Percentiles rank a stretch among this genome's conserved stretches.
Evolutionary conservation across 179 eudicot genomes (phyloP).

Genomic region (Beta lomatogona): DNA sequence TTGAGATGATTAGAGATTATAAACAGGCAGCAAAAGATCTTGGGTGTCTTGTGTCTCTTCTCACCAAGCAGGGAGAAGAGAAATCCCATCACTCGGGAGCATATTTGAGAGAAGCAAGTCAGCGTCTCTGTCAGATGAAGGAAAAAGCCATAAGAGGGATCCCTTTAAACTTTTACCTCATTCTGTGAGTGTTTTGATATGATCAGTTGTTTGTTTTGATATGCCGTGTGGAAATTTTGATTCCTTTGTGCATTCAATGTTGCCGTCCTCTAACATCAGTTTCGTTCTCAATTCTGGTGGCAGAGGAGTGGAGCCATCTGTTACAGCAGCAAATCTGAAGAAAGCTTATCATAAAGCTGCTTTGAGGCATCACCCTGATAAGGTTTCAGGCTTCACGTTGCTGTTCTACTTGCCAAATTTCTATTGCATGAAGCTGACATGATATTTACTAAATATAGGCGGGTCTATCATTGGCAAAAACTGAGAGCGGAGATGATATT

Average conservation of each 20-base stretch:
- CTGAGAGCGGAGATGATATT: conserved; percentile 72
- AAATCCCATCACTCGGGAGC: conserved; percentile 35
- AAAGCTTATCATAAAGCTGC: conserved; percentile 94
- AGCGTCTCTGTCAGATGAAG: conserved; percentile 61
- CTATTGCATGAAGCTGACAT: conserved; percentile 10
- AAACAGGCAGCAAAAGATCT: conserved; percentile 77
- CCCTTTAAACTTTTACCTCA: conserved; percentile 67
- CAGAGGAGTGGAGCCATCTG: conserved; percentile 85
- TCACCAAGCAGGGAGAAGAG: conserved; percentile 61
- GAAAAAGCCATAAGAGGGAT: conserved; percentile 64
- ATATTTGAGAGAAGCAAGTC: conserved; percentile 58
- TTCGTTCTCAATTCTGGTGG: conserved; percentile 22
- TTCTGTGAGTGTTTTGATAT: conserved; percentile 56
- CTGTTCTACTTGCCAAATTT: conserved; percentile 6
- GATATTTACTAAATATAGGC: conserved; percentile 48
- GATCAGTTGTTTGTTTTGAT: background rate
- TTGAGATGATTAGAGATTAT: conserved; percentile 93
- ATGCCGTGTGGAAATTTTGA: no score
- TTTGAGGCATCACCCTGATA: conserved; percentile 88
- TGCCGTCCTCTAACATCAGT: conserved; percentile 15
- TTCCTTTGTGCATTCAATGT: background rate
- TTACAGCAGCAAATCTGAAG: conserved; percentile 59
- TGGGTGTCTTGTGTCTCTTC: conserved; percentile 58
- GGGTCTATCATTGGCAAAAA: conserved; percentile 76
- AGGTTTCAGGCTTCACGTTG: conserved; percentile 44